A percentile compares a stretch with the other conserved stretches of the same genome.
Conservation (phyloP, 2,329 filamentous ascomycete genomes). For the Colletotrichum sp. region DNA sequence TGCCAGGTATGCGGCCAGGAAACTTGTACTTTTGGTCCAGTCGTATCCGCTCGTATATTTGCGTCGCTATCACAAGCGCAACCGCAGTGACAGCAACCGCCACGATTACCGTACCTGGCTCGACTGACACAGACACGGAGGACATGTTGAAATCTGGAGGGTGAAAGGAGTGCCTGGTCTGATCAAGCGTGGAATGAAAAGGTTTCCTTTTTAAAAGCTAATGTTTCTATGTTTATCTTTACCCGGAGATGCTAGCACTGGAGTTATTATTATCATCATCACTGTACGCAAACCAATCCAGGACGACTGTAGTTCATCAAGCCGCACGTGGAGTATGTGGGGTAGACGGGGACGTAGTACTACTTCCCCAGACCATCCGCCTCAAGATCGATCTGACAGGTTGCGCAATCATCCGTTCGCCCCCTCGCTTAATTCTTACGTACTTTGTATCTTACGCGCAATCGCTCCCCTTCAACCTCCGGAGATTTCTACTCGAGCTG, state of each 20-base stretch:
- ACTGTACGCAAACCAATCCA: background rate
- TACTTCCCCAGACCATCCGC: background rate
- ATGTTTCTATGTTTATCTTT: background rate
- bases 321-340: background rate
- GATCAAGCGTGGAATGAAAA: background rate
- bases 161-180: background rate
- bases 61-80: background rate
- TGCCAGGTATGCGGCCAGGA: background rate
- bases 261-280: background rate
- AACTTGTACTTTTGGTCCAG: background rate
- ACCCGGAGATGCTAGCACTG: background rate
- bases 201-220: background rate
- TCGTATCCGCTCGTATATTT: background rate
- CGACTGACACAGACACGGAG: background rate
- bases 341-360: background rate
- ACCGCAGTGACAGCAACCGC: background rate
- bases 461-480: background rate
- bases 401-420: background rate
- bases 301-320: background rate
- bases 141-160: background rate
- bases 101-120: background rate
- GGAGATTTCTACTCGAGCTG: background rate
- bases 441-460: background rate
- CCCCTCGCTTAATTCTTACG: background rate
- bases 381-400: background rate